A percentile compares a stretch with the other conserved stretches of the same genome.
Evolutionary conservation across 192 early-diverging fungal genomes (phyloP).

Genomic region (Coemansia sp.): DNA sequence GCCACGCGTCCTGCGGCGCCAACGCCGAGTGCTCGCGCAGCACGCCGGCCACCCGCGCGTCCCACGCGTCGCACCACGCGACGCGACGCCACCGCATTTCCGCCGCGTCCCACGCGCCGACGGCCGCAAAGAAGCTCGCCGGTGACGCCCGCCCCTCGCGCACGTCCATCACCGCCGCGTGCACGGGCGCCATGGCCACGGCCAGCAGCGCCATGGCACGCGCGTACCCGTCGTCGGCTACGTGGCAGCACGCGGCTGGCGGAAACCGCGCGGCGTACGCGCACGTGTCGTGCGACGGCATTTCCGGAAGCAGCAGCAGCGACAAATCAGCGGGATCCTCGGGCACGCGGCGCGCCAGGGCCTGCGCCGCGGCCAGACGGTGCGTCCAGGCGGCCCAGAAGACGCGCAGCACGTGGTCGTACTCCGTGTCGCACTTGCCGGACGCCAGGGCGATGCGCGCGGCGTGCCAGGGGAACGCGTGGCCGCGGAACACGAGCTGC

Average conservation of each 20-base stretch:
- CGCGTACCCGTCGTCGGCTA: conserved; percentile 12
- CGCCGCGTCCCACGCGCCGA: conserved; percentile 23
- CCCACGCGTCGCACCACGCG: conserved; percentile 26
- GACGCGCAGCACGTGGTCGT: conserved; percentile 34
- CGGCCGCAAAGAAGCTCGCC: conserved; percentile 12
- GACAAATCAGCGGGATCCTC: neutral
- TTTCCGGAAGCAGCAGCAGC: too few relatives aligned
- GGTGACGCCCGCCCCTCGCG: conserved; percentile 4
- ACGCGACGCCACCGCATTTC: conserved; percentile 13
- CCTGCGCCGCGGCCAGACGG: conserved; percentile 24
- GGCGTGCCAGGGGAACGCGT: conserved; percentile 26
- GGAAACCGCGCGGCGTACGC: conserved; percentile 25
- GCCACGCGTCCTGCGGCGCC: conserved; percentile 21
- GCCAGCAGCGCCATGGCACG: conserved; percentile 20
- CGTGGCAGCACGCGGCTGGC: conserved; percentile 3
- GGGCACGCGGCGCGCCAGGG: conserved; percentile 8
- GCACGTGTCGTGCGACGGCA: conserved; percentile 41
- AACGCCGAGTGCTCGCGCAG: conserved; percentile 1
- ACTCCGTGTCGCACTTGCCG: conserved; percentile 32
- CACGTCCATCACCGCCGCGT: conserved; percentile 21
- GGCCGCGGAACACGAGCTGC: conserved; percentile 17
- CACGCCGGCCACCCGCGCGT: conserved; percentile 12
- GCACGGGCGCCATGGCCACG: conserved; percentile 18
- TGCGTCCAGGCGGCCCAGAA: conserved; percentile 40
- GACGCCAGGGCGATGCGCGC: conserved; percentile 3